Conservation (phyloP, 148 eudicot genomes). For the Diospyros kaki region DNA sequence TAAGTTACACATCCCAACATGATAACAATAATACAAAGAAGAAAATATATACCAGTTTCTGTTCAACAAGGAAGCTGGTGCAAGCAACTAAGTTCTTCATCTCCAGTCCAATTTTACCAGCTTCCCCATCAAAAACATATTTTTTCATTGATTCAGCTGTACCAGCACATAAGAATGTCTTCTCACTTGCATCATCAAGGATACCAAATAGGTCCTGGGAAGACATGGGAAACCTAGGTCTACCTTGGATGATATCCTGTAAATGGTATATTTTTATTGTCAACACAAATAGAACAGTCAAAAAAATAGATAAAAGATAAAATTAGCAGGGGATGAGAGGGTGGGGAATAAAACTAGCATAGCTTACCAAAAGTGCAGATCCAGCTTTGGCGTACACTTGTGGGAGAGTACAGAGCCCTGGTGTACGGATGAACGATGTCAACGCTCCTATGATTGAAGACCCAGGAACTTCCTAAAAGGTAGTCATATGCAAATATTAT, state of each 20-base stretch:
- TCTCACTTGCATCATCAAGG: slow-evolving; percentile 93
- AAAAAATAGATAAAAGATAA: neutral
- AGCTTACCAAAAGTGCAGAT: slow-evolving; percentile 58
- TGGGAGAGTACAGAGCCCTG: slow-evolving; percentile 62
- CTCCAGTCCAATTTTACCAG: slow-evolving; percentile 76
- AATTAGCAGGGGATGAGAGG: neutral
- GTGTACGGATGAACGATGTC: slow-evolving; percentile 53
- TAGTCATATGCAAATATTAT: neutral
- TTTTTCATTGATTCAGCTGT: slow-evolving; percentile 73
- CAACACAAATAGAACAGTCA: neutral
- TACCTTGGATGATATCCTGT: slow-evolving; percentile 83
- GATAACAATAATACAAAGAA: neutral
- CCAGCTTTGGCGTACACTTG: slow-evolving; percentile 71
- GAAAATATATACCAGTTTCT: slow-evolving; percentile 65
- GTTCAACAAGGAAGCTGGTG: slow-evolving; percentile 88
- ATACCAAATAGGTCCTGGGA: slow-evolving; percentile 69
- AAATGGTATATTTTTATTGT: slow-evolving; percentile 11
- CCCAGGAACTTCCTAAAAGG: slow-evolving; percentile 67
- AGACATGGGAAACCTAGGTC: slow-evolving; percentile 58
- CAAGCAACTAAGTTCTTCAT: slow-evolving; percentile 78
- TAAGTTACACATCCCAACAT: neutral
- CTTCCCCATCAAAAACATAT: slow-evolving; percentile 81
- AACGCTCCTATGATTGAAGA: slow-evolving; percentile 49
- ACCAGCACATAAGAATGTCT: slow-evolving; percentile 91
- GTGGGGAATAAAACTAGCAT: neutral